Evolutionary conservation across 306 rosid species (phyloP).

Genomic region (Pyrus communis): DNA sequence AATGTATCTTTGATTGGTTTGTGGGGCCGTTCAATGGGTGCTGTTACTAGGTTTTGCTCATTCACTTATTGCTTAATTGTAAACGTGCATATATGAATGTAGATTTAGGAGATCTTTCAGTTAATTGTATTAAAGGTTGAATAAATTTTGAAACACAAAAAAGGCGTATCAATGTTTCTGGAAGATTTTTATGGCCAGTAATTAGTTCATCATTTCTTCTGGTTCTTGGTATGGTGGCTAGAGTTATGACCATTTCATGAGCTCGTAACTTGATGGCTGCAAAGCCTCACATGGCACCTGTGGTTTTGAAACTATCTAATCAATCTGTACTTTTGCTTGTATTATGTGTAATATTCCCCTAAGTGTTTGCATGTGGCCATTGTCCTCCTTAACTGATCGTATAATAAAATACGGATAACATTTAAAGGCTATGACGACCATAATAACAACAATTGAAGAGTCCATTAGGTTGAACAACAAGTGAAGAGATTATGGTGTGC

Average conservation of each 20-base stretch:
- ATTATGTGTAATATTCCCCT: too few species aligned
- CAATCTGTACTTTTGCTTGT: background rate
- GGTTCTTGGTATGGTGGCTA: background rate
- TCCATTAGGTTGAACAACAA: background rate
- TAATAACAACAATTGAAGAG: background rate
- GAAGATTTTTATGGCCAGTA: background rate
- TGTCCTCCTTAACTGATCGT: background rate
- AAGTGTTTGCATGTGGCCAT: background rate
- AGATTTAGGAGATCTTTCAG: background rate
- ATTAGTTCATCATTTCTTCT: background rate
- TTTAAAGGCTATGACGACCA: background rate
- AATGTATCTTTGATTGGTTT: slow-evolving; percentile 89
- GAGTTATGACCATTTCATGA: background rate
- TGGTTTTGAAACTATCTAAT: background rate
- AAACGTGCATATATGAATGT: slow-evolving; percentile 4
- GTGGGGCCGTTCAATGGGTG: slow-evolving; percentile 99
- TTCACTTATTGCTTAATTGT: slow-evolving; percentile 18
- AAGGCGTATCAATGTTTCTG: background rate
- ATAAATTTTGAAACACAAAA: background rate
- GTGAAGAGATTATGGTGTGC: background rate
- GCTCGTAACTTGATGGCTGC: background rate
- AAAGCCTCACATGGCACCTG: background rate
- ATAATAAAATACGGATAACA: background rate
- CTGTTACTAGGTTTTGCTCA: slow-evolving; percentile 74
- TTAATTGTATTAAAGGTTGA: background rate